Conservation (phyloP, 306 rosid genomes). For the Crataegus laevigata region DNA sequence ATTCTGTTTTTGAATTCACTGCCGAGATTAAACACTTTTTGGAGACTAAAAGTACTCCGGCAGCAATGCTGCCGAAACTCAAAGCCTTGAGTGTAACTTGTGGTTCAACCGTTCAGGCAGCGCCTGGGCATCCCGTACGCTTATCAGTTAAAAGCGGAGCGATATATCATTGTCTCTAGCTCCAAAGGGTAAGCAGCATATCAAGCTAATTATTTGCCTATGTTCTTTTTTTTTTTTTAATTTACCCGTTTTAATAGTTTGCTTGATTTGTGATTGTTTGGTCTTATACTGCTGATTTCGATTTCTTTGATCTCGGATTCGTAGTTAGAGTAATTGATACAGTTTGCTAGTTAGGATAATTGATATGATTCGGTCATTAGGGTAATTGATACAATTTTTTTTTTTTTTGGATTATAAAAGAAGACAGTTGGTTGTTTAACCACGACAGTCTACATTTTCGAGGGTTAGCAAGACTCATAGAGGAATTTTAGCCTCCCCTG, state of each 20-base stretch:
- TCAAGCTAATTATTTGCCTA: background rate
- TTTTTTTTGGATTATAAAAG: too few relatives aligned
- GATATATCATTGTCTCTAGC: background rate
- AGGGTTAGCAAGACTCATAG: background rate
- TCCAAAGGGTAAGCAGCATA: background rate
- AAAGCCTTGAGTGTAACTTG: constrained; percentile 10
- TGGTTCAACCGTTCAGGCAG: constrained; percentile 6
- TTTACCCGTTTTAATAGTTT: background rate
- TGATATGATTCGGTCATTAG: too few relatives aligned
- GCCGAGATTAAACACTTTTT: too few relatives aligned
- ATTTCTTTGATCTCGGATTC: too few relatives aligned
- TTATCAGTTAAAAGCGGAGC: constrained; percentile 15
- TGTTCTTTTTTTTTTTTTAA: background rate
- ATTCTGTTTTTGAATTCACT: too few relatives aligned
- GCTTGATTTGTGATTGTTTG: background rate
- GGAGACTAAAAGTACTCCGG: too few relatives aligned
- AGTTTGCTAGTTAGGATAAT: background rate
- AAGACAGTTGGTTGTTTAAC: too few relatives aligned
- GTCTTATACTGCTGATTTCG: background rate
- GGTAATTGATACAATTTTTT: too few relatives aligned
- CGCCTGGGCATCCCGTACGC: constrained; percentile 6
- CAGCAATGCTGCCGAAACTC: background rate
- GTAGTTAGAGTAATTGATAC: background rate
- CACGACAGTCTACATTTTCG: accelerated
- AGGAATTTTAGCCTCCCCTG: accelerated